A percentile compares a stretch with the other conserved stretches of the same genome.
Conservation (phyloP, 1,284 basidiomycete genomes). For the Fomitopsis schrenkii region DNA sequence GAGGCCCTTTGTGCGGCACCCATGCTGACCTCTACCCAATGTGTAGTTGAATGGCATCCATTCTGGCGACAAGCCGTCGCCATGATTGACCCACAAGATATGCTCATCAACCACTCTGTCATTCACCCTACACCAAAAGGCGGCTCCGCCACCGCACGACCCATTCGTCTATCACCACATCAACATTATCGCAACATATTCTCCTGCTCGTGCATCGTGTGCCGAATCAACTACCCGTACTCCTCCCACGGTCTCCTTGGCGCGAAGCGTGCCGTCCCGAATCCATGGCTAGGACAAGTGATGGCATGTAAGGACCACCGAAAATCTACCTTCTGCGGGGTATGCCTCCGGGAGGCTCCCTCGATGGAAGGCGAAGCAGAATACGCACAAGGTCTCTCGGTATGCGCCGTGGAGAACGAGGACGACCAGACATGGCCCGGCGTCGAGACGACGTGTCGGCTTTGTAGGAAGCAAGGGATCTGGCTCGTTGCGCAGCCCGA, state of each 20-base stretch:
- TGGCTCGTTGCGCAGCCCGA: constrained; percentile 48
- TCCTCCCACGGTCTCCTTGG: constrained; percentile 42
- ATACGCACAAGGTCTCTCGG: constrained; percentile 29
- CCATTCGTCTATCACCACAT: constrained; percentile 33
- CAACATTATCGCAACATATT: constrained; percentile 41
- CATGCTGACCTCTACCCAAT: background rate
- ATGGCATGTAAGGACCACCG: constrained; percentile 63
- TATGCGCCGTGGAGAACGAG: constrained; percentile 62
- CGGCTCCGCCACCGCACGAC: constrained; percentile 22
- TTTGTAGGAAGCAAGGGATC: constrained; percentile 57
- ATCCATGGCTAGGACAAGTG: constrained; percentile 42
- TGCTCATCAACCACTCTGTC: constrained; percentile 30
- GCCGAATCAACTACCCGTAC: constrained; percentile 60
- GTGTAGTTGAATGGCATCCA: constrained; percentile 48
- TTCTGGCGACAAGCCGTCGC: constrained; percentile 57
- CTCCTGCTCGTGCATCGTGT: constrained; percentile 53
- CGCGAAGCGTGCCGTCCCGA: constrained; percentile 41
- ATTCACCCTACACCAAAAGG: constrained; percentile 25
- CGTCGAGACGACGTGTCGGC: constrained; percentile 60
- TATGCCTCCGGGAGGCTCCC: constrained; percentile 62
- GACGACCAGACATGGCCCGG: constrained; percentile 64
- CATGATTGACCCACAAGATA: constrained; percentile 50
- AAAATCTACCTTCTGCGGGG: constrained; percentile 53
- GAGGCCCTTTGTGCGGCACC: background rate
- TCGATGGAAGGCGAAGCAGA: constrained; percentile 38